These are phyloP conservation scores for Penicillium sp. DNA, from an alignment of 2,329 filamentous ascomycete species.

Conservation along the genomic window DNA sequence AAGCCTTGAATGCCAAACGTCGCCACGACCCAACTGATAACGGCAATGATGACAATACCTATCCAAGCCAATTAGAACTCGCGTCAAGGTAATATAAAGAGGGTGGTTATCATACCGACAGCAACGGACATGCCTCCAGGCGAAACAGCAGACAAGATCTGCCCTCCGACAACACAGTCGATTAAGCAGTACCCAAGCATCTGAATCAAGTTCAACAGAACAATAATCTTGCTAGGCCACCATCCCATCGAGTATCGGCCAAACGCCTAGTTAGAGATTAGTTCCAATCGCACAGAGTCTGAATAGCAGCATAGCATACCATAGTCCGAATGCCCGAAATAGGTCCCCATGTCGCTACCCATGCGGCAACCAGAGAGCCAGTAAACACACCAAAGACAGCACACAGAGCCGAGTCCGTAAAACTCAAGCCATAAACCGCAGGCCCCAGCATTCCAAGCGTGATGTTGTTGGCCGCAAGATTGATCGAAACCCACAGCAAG, in stretches of 20 bases:
- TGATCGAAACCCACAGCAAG: conserved; percentile 63
- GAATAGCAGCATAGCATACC: conserved; percentile 33
- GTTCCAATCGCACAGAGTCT: not conserved
- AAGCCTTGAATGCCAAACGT: conserved; percentile 69
- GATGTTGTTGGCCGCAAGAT: conserved; percentile 64
- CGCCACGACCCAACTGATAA: conserved; percentile 64
- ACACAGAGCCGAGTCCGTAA: conserved; percentile 57
- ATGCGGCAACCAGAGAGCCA: conserved; percentile 57
- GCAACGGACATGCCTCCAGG: conserved; percentile 59
- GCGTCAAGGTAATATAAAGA: not conserved
- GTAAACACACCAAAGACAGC: conserved; percentile 59
- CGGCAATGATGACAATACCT: conserved; percentile 62
- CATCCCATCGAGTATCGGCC: conserved; percentile 64
- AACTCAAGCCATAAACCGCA: conserved; percentile 58
- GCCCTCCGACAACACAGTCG: conserved; percentile 65
- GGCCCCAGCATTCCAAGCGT: conserved; percentile 65
- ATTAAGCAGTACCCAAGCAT: conserved; percentile 64
- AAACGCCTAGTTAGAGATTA: conserved; percentile 45
- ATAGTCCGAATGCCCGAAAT: conserved; percentile 62
- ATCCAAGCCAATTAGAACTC: not conserved
- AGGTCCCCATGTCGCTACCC: conserved; percentile 63
- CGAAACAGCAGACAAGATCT: conserved; percentile 67
- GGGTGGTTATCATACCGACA: conserved; percentile 49
- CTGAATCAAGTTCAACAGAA: conserved; percentile 62
- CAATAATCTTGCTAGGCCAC: conserved; percentile 65